These are phyloP conservation scores for Epichloe uncinata DNA, from an alignment of 2,329 filamentous ascomycete species.

Conservation along the genomic window DNA sequence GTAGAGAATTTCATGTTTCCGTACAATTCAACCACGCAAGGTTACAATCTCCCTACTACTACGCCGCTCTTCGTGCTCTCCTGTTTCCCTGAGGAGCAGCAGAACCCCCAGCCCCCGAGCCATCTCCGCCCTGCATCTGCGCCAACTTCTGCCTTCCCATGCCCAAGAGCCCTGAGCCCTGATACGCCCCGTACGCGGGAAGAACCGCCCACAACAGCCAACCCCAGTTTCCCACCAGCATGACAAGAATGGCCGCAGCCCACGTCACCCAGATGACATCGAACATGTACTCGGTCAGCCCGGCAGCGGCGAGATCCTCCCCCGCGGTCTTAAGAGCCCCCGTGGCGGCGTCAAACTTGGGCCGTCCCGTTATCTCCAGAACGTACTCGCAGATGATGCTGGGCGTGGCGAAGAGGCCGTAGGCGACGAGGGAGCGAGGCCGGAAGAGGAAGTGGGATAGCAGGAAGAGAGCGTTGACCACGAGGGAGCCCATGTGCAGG, in stretches of 20 bases:
- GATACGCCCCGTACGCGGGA: constrained; percentile 41
- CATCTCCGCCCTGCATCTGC: constrained; percentile 25
- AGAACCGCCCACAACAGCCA: constrained; percentile 43
- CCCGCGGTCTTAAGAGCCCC: constrained; percentile 56
- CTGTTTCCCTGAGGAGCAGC: constrained; percentile 33
- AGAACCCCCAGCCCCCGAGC: constrained; percentile 12
- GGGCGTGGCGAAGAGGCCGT: constrained; percentile 59
- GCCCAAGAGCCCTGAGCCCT: constrained; percentile 39
- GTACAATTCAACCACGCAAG: too few relatives aligned
- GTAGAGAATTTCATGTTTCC: background rate
- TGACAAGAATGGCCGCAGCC: constrained; percentile 57
- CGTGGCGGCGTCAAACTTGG: constrained; percentile 51
- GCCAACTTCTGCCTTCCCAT: constrained; percentile 40
- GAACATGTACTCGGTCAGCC: constrained; percentile 96
- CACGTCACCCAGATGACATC: constrained; percentile 94
- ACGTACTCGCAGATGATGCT: constrained; percentile 70
- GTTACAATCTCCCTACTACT: constrained; percentile 4
- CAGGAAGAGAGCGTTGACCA: constrained; percentile 63
- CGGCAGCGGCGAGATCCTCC: constrained; percentile 76
- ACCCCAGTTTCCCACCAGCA: constrained; percentile 67
- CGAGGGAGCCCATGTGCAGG: constrained; percentile 64
- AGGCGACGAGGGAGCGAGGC: constrained; percentile 53
- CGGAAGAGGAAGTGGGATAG: constrained; percentile 54
- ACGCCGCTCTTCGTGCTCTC: constrained; percentile 41
- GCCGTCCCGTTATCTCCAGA: constrained; percentile 74